Conservation (phyloP, 257 asterid genomes). For the Nicotiana sylvestris region DNA sequence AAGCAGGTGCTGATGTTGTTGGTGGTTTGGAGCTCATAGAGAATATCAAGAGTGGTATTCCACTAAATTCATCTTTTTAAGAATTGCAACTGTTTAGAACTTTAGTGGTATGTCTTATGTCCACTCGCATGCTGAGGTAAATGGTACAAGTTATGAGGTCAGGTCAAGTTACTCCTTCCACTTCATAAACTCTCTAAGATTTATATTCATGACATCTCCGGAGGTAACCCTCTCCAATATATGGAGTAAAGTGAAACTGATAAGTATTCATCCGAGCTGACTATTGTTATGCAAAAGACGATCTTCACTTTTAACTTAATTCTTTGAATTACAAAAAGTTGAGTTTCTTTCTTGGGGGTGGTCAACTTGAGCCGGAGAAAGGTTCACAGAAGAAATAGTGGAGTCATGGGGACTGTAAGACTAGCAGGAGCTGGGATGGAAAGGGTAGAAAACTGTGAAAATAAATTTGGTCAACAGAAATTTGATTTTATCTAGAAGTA, state of each 20-base stretch:
- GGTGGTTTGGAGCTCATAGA: constrained; percentile 95
- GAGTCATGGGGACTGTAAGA: not conserved
- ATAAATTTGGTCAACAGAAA: not conserved
- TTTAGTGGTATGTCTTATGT: not conserved
- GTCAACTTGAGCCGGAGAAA: not conserved
- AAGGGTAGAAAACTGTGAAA: not conserved
- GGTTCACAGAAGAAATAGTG: not conserved
- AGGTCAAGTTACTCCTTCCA: not conserved
- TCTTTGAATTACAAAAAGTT: not conserved
- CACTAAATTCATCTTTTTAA: not conserved
- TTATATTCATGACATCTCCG: not conserved
- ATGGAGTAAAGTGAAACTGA: not conserved
- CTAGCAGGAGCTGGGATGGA: not conserved
- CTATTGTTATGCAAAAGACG: not conserved
- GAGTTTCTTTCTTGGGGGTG: not conserved
- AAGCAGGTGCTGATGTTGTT: constrained; percentile 87
- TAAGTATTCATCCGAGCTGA: not conserved
- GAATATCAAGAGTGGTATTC: constrained; percentile 58
- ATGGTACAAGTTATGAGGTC: not conserved
- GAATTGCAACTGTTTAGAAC: not conserved
- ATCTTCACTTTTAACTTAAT: not conserved
- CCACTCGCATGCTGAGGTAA: not conserved
- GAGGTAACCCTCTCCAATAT: not conserved
- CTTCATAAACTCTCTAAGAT: not conserved
- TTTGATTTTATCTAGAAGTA: not conserved